Evolutionary conservation across 2,329 filamentous ascomycete species (phyloP).

Genomic region (Chaetomiaceae sp.): DNA sequence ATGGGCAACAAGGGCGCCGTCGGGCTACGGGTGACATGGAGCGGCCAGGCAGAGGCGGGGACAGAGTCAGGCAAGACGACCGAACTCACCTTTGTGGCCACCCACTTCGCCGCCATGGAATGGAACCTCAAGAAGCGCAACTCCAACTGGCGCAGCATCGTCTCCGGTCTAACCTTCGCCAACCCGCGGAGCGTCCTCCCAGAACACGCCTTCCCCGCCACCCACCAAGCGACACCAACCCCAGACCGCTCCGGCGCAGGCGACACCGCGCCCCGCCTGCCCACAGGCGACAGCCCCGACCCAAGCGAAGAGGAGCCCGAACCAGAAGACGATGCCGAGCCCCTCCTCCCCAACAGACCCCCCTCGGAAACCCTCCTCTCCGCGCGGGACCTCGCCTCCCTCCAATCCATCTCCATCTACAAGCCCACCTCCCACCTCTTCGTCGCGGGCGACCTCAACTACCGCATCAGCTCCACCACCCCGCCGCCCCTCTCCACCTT

Average conservation of each 20-base stretch:
- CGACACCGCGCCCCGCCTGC: conserved; percentile 6
- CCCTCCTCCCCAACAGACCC: conserved; percentile 11
- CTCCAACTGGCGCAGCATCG: conserved; percentile 81
- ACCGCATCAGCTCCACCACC: conserved; percentile 68
- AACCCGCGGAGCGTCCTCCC: conserved; percentile 43
- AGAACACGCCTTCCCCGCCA: conserved; percentile 19
- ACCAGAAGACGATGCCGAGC: conserved; percentile 3
- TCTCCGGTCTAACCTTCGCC: conserved; percentile 72
- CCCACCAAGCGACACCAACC: not conserved
- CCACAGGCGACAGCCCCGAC: conserved; percentile 16
- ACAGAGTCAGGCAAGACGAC: conserved; percentile 39
- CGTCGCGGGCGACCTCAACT: conserved; percentile 89
- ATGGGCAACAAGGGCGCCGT: conserved; percentile 97
- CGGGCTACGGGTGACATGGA: conserved; percentile 66
- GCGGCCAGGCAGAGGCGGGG: conserved; percentile 33
- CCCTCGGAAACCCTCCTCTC: not conserved
- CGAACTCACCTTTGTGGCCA: conserved; percentile 78
- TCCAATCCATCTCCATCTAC: conserved; percentile 65
- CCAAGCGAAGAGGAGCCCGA: conserved; percentile 21
- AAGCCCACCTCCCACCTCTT: conserved; percentile 73
- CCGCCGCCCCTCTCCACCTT: conserved; percentile 60
- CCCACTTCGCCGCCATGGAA: conserved; percentile 88
- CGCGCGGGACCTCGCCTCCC: conserved; percentile 21
- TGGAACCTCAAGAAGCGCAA: conserved; percentile 71
- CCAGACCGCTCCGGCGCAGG: conserved; percentile 23